phyloP scores from a whole-genome alignment of 176 grass and related monocot genomes.

The Aegilops speltoides region DNA sequence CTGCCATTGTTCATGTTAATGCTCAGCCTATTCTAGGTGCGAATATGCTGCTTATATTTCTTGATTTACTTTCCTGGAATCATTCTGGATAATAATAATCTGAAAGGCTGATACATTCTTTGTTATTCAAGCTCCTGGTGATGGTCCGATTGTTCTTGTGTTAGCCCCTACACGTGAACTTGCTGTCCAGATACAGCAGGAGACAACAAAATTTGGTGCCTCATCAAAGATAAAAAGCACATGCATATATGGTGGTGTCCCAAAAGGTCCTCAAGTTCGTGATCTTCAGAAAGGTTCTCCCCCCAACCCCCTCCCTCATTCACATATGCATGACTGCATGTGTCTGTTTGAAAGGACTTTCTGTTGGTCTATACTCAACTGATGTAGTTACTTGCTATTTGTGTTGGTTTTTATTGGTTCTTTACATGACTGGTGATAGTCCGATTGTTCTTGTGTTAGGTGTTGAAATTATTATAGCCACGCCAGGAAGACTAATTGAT shows the following conservation, averaged over 20 bases:
- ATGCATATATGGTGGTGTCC: conserved; percentile 97
- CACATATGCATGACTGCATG: neutral
- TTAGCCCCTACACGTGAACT: conserved; percentile 94
- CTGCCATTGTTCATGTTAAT: conserved; percentile 96
- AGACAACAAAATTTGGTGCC: conserved; percentile 86
- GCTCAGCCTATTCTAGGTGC: conserved; percentile 90
- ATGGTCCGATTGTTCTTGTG: conserved; percentile 89
- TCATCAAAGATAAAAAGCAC: conserved; percentile 98
- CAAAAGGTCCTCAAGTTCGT: conserved; percentile 97
- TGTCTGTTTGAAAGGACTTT: neutral
- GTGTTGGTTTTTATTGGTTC: neutral
- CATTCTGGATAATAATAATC: neutral
- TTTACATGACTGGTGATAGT: conserved; percentile 3
- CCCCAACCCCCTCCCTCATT: neutral
- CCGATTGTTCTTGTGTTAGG: conserved; percentile 33
- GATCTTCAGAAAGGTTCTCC: conserved; percentile 92
- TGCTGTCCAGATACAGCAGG: conserved; percentile 95
- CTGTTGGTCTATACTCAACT: neutral
- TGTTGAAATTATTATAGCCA: conserved; percentile 98
- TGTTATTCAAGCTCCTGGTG: conserved; percentile 69
- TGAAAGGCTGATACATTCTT: neutral
- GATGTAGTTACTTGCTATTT: neutral
- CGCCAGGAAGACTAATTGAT: conserved; percentile 96
- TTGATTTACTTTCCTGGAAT: neutral
- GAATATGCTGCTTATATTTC: conserved; percentile 36